A percentile compares a stretch with the other conserved stretches of the same genome.
phyloP scores from a whole-genome alignment of 163 green algal species.

The Chlamydomonas reinhardtii region DNA sequence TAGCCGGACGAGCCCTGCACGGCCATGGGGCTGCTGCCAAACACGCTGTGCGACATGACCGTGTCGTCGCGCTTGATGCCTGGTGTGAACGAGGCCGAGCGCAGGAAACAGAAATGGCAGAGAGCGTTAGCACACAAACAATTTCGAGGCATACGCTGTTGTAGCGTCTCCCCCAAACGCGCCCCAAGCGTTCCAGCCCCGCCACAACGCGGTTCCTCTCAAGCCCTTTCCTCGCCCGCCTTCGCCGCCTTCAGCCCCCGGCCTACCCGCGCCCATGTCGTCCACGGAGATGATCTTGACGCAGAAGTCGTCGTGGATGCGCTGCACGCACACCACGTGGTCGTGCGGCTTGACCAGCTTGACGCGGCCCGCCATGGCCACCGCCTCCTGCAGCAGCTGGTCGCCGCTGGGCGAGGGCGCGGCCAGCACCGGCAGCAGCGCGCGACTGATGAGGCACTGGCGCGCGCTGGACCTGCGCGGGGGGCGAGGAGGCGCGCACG shows the following conservation, averaged over 20 bases:
- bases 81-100: neutral
- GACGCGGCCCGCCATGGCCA: constrained; percentile 46
- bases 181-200: no score
- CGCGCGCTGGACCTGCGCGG: constrained; percentile 70
- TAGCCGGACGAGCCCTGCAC: neutral
- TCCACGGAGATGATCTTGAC: constrained; percentile 63
- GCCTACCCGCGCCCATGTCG: constrained; percentile 33
- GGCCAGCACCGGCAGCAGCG: constrained; percentile 89
- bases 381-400: constrained; percentile 52
- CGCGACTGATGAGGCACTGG: constrained; percentile 83
- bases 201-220: no score
- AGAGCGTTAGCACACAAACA: no score
- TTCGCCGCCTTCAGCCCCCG: neutral
- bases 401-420: constrained; percentile 76
- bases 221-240: no score
- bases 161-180: no score
- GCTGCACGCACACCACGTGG: constrained; percentile 83
- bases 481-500: constrained; percentile 1
- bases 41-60: constrained; percentile 17
- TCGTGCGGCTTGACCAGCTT: constrained; percentile 79
- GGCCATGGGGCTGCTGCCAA: neutral
- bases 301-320: constrained; percentile 71
- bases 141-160: no score
- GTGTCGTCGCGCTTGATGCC: constrained; percentile 46
- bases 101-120: no score